These are phyloP conservation scores for Clonostachys sp. DNA, from an alignment of 2,329 filamentous ascomycete species.

Conservation along the genomic window DNA sequence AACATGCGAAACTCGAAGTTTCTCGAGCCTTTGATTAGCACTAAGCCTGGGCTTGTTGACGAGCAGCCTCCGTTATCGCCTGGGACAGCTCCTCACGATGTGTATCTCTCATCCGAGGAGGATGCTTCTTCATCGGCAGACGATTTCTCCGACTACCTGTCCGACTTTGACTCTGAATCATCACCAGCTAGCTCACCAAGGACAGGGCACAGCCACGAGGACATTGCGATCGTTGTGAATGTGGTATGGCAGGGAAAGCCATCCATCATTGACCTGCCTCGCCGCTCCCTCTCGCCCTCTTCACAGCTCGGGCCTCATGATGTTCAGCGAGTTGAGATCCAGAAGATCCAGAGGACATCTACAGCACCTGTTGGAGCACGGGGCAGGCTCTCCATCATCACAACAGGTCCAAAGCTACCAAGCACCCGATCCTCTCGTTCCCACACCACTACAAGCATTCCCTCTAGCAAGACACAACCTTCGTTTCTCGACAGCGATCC, in stretches of 20 bases:
- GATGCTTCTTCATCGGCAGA: conserved; percentile 59
- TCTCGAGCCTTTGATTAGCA: conserved; percentile 21
- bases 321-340: no score
- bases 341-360: neutral
- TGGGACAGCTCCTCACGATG: conserved; percentile 46
- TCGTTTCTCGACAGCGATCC: conserved; percentile 51
- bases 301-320: neutral
- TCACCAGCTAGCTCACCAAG: neutral
- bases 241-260: conserved; percentile 58
- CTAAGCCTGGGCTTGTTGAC: conserved; percentile 6
- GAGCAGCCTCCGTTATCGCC: conserved; percentile 23
- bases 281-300: conserved; percentile 24
- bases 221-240: conserved; percentile 53
- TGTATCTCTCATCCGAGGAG: conserved; percentile 63
- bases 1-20: conserved; percentile 34
- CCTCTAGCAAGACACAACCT: conserved; percentile 24
- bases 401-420: conserved; percentile 5
- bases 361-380: neutral
- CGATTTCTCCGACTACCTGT: conserved; percentile 47
- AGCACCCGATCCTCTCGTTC: conserved; percentile 25
- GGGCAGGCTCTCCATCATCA: conserved; percentile 18
- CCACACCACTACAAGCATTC: conserved; percentile 32
- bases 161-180: conserved; percentile 36
- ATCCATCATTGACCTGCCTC: conserved; percentile 46
- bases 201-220: conserved; percentile 40